Percentiles rank a stretch among this genome's conserved stretches.
phyloP scores from a whole-genome alignment of 805 yeast genomes.

The Brettanomyces custersianus region DNA sequence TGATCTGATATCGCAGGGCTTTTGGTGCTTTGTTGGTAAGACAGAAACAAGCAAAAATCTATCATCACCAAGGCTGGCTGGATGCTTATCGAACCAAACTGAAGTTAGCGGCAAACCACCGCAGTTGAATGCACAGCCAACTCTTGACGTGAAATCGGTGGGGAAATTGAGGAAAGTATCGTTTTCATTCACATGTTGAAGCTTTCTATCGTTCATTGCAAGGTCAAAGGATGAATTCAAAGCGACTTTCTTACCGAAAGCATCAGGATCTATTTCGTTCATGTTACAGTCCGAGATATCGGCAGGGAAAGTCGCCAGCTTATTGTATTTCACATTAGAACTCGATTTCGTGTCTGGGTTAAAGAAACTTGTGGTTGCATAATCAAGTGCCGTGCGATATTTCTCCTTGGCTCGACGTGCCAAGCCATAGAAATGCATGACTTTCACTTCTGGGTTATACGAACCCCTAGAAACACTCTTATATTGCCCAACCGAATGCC shows the following conservation, averaged over 20 bases:
- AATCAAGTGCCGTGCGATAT: neutral
- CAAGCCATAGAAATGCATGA: slow-evolving; percentile 12
- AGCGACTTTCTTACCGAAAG: slow-evolving; percentile 6
- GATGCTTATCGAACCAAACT: slow-evolving; percentile 18
- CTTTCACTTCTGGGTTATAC: slow-evolving; percentile 9
- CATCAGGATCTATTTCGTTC: slow-evolving; percentile 2
- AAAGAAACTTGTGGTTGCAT: neutral
- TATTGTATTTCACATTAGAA: neutral
- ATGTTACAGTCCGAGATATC: neutral
- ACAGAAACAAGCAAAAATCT: slow-evolving; percentile 21
- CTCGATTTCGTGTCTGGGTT: slow-evolving; percentile 1
- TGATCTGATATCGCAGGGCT: slow-evolving; percentile 6
- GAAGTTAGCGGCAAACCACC: slow-evolving; percentile 23
- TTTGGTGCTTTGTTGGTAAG: slow-evolving; percentile 5
- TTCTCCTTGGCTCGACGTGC: slow-evolving; percentile 3
- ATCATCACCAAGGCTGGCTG: slow-evolving; percentile 9
- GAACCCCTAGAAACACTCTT: neutral
- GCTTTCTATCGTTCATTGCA: slow-evolving; percentile 9
- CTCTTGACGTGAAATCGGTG: slow-evolving; percentile 10
- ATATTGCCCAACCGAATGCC: neutral
- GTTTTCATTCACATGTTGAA: neutral
- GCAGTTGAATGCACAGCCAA: slow-evolving; percentile 20
- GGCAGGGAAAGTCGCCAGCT: neutral
- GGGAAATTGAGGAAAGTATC: slow-evolving; percentile 11
- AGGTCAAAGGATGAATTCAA: slow-evolving; percentile 10